Evolutionary conservation across 345 rosid species (phyloP).

Genomic region (Rhodamnia argentea): DNA sequence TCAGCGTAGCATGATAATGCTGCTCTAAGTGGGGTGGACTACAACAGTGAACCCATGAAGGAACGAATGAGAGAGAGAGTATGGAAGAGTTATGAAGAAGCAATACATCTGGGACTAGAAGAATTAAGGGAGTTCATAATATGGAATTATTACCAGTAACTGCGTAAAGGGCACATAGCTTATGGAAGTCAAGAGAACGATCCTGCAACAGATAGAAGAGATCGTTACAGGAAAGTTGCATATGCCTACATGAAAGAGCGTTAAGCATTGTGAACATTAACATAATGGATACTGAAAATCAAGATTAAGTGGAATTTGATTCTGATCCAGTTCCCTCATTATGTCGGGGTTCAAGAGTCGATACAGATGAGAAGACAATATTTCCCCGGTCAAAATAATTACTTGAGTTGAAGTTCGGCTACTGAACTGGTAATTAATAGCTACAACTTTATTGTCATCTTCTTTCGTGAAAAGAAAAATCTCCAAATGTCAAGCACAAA

Average conservation of each 20-base stretch:
- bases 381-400: not conserved
- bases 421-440: not conserved
- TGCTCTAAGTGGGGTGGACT: not conserved
- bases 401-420: not conserved
- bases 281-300: not conserved
- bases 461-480: not conserved
- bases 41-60: not conserved
- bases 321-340: not conserved
- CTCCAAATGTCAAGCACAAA: not conserved
- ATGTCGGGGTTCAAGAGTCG: not conserved
- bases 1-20: not conserved
- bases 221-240: not conserved
- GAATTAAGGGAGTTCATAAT: not conserved
- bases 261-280: not conserved
- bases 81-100: not conserved
- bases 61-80: not conserved
- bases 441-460: not conserved
- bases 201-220: constrained; percentile 45
- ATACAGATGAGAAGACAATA: not conserved
- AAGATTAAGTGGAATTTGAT: not conserved
- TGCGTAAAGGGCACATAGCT: constrained; percentile 85
- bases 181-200: constrained; percentile 85
- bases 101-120: not conserved
- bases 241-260: not conserved
- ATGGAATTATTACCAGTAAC: constrained; percentile 66